Evolutionary conservation across 768 basidiomycete genomes (phyloP), one percentile per base, ranked within the genome.

Genomic region (Serendipita indica): DNA sequence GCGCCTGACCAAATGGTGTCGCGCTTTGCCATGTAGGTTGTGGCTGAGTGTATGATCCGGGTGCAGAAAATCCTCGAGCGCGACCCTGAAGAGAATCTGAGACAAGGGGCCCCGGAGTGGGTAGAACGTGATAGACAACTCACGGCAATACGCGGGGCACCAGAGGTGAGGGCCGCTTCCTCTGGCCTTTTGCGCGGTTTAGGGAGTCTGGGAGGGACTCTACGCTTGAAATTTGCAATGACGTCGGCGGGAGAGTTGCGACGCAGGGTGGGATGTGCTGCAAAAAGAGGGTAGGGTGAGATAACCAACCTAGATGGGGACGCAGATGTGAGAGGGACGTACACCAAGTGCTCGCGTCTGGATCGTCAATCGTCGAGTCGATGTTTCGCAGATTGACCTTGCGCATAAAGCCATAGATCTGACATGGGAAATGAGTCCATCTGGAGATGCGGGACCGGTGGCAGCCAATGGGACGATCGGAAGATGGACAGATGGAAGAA

Each of bases 351-450:
- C 88, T 91, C 13, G 90, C 91, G 73, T 96, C 91, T 62, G 90
- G 90, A 73, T 94, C 91, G 72, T 89, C 86, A 64, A 92, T 92
- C 62, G 87, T 89, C 62, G 88, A 87, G 75, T 93, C 90, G 70
- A 92, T 86, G 73, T 93, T 91, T 69, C 89, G 85, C 65, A 93
- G 77, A 75, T 92, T 93, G 69, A 94, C 88, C 72, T 94, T 93
- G 72, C 91, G 89, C 89, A 93, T 93, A 77, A 92, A 96, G 64
- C 91, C 92, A 75, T 96, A 96, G 72, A 96, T 96, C 91, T 94
- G 65, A 39, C 5, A 39, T n/a, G 57, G 60, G 66, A 65, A 56
- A 59, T 33, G 6, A n/a, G 5, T 7, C 5, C 27, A 25, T 7
- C n/a, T 43, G n/a, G n/a, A n/a, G n/a, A n/a, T n/a, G n/a, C n/a